Percentiles rank a stretch among this genome's conserved stretches.
Conservation (phyloP, 768 basidiomycete genomes). For the Suillus luteus region DNA sequence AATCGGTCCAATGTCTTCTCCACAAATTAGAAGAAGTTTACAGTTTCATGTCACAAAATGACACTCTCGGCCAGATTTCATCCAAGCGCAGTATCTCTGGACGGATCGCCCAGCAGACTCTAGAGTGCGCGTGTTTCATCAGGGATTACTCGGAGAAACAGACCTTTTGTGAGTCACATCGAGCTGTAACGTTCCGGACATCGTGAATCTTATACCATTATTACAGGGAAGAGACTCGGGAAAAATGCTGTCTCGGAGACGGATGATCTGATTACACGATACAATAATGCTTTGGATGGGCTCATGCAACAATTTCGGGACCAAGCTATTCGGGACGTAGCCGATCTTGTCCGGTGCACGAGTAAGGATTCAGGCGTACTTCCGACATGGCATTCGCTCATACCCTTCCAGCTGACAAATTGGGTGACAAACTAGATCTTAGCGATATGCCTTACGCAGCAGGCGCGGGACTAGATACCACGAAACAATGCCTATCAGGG, state of each 20-base stretch:
- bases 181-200: neutral
- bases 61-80: constrained; percentile 1
- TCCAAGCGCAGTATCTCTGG: neutral
- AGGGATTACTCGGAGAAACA: constrained; percentile 27
- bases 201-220: neutral
- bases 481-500: constrained; percentile 18
- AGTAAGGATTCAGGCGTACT: neutral
- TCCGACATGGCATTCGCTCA: neutral
- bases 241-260: neutral
- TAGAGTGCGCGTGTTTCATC: constrained; percentile 32
- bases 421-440: constrained; percentile 1
- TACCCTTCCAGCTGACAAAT: neutral
- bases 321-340: neutral
- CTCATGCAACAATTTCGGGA: constrained; percentile 9
- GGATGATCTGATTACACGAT: neutral
- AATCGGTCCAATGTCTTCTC: constrained; percentile 4
- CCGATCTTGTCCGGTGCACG: neutral
- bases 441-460: constrained; percentile 8
- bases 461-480: constrained; percentile 1
- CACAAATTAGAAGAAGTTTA: constrained; percentile 5
- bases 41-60: neutral
- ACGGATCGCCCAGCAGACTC: constrained; percentile 22
- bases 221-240: constrained; percentile 1
- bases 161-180: constrained; percentile 18
- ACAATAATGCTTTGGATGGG: neutral